Evolutionary conservation across 2,329 filamentous ascomycete genomes (phyloP), one percentile per base, ranked within the genome.

Genomic region (Stemphylium vesicarium): DNA sequence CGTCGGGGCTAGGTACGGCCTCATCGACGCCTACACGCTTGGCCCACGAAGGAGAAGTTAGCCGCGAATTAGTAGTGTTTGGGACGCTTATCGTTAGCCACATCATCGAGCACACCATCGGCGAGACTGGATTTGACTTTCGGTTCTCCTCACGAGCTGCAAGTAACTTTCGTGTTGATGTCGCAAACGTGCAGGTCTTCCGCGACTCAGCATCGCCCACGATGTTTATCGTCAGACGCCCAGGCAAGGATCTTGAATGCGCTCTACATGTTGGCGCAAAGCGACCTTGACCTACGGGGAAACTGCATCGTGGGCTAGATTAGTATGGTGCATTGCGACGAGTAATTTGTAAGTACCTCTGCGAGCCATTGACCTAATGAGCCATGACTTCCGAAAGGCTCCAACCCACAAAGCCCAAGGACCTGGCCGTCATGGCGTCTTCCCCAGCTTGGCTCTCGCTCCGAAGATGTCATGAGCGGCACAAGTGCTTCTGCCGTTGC

Each of bases 101-200:
- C 18, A 39, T 38, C 12, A 45, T 39, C 16, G 39, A 43, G 44
- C 24, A 39, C 32, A 33, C 20, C 11, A 39, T 26, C 4, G 36
- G 20, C 11, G 42, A 33, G 35, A 35, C 35, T 24, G n/a, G 35
- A 45, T 46, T 51, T 50, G 48, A 38, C 33, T 44, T 51, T 39
- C 18, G 49, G n/a, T 31, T 45, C 13, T 50, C 12, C 35, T 39
- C 15, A 15, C 12, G 15, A 15, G 15, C 33, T n/a, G 33, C 26
- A 45, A 29, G 15, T 32, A 33, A 46, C 26, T 46, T 43, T 52
- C 18, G 48, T 31, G 32, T 12, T 44, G 32, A 31, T 26, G 18
- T 37, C 12, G 33, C 40, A 51, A 22, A 16, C 24, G 15, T 29
- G 32, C 22, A 24, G 22, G 22, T 24, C 22, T 24, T 31, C 32